These are phyloP conservation scores for Paramecium sonneborni DNA, from an alignment of 73 alveolate species.

Conservation along the genomic window DNA sequence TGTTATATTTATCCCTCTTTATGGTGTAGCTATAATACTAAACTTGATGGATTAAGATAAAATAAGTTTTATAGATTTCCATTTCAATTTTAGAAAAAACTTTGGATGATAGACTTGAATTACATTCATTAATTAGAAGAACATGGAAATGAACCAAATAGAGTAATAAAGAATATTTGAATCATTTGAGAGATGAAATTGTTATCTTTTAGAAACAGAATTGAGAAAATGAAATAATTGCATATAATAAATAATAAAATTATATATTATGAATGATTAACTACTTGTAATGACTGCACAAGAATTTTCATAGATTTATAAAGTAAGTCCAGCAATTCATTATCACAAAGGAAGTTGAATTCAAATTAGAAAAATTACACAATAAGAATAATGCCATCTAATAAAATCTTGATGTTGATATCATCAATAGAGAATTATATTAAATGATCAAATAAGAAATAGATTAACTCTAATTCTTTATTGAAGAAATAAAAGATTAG, in stretches of 20 bases:
- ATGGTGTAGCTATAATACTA: conserved; percentile 16
- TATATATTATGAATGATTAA: background rate
- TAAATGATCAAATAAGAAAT: background rate
- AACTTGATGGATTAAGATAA: conserved; percentile 32
- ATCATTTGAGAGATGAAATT: conserved; percentile 34
- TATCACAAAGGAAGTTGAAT: conserved; percentile 33
- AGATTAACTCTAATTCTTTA: background rate
- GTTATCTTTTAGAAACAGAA: conserved; percentile 39
- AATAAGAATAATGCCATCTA: conserved; percentile 29
- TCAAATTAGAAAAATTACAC: background rate
- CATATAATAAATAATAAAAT: background rate
- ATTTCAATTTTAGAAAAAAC: conserved; percentile 63
- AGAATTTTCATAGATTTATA: background rate
- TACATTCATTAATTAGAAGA: conserved; percentile 88
- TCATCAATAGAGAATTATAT: background rate
- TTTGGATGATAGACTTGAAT: conserved; percentile 82
- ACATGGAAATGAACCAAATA: conserved; percentile 83
- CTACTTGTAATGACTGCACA: background rate
- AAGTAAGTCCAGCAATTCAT: background rate
- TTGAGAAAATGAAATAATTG: background rate
- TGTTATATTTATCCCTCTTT: conserved; percentile 14
- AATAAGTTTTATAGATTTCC: conserved; percentile 40
- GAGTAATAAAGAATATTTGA: conserved; percentile 28
- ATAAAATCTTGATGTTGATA: conserved; percentile 39
- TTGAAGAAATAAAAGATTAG: conserved; percentile 14